phyloP scores from a whole-genome alignment of 225 moss, liverwort and hornwort species.

The Rhytidiadelphus loreus region DNA sequence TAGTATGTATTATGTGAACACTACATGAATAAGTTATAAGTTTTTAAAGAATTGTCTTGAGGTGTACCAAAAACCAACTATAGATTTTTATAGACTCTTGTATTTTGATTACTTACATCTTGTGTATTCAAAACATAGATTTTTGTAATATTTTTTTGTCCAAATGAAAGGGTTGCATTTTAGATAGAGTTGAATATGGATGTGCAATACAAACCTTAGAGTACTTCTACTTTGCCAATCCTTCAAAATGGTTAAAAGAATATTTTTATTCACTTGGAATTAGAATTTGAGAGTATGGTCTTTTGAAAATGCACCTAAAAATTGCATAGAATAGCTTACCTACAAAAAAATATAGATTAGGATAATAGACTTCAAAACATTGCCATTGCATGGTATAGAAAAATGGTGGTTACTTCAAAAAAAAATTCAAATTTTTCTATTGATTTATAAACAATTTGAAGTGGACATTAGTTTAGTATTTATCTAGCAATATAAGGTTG shows the following conservation, averaged over 20 bases:
- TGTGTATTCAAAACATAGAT: fast-evolving
- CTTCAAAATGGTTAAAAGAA: neutral
- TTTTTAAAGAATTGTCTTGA: neutral
- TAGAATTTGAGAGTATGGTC: neutral
- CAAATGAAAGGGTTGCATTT: neutral
- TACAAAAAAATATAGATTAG: neutral
- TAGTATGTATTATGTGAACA: neutral
- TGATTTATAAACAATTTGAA: neutral
- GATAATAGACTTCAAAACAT: neutral
- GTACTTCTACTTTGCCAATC: fast-evolving
- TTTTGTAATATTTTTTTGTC: neutral
- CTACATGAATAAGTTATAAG: fast-evolving
- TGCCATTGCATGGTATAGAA: neutral
- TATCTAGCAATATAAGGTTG: fast-evolving
- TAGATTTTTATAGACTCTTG: fast-evolving
- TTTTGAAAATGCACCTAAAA: neutral
- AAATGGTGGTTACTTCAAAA: neutral
- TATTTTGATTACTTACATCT: neutral
- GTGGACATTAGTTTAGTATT: neutral
- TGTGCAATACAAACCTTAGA: neutral
- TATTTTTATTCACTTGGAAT: neutral
- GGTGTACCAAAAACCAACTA: fast-evolving
- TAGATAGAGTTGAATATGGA: neutral
- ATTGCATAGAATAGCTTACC: neutral
- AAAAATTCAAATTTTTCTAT: neutral